phyloP scores from a whole-genome alignment of 1,284 basidiomycete species.

The Thelephora terrestris region DNA sequence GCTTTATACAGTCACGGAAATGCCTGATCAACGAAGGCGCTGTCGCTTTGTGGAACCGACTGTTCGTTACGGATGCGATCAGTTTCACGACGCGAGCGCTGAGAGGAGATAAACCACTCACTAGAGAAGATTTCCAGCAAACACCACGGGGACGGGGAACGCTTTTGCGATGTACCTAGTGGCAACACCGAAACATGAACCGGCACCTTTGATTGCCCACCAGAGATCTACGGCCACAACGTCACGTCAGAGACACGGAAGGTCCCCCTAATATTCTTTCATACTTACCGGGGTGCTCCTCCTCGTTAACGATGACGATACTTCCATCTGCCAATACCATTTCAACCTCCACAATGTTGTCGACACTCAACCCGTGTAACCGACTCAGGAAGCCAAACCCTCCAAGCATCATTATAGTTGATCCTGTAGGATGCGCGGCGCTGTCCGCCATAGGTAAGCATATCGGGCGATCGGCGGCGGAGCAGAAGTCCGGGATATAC shows the following conservation, averaged over 20 bases:
- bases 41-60: constrained; percentile 76
- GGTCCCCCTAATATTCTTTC: background rate
- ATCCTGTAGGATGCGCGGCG: constrained; percentile 67
- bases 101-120: constrained; percentile 20
- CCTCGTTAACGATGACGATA: constrained; percentile 61
- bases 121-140: constrained; percentile 87
- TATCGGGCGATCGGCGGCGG: constrained; percentile 8
- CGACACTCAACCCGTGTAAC: constrained; percentile 75
- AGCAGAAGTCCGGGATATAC: constrained; percentile 17
- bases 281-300: constrained; percentile 48
- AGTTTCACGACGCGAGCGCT: constrained; percentile 1
- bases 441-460: constrained; percentile 23
- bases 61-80: constrained; percentile 21
- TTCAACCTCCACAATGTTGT: constrained; percentile 79
- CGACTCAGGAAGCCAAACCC: constrained; percentile 87
- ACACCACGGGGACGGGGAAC: constrained; percentile 80
- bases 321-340: constrained; percentile 75
- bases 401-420: constrained; percentile 76
- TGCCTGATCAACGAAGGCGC: constrained; percentile 83
- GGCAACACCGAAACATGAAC: constrained; percentile 76
- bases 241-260: background rate
- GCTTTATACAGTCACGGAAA: constrained; percentile 87
- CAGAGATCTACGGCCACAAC: constrained; percentile 56
- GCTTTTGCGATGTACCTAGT: constrained; percentile 82
- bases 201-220: constrained; percentile 86